Base-by-base conservation (phyloP, 2,329 filamentous ascomycete genomes). In the Knoxdaviesia capensis region DNA sequence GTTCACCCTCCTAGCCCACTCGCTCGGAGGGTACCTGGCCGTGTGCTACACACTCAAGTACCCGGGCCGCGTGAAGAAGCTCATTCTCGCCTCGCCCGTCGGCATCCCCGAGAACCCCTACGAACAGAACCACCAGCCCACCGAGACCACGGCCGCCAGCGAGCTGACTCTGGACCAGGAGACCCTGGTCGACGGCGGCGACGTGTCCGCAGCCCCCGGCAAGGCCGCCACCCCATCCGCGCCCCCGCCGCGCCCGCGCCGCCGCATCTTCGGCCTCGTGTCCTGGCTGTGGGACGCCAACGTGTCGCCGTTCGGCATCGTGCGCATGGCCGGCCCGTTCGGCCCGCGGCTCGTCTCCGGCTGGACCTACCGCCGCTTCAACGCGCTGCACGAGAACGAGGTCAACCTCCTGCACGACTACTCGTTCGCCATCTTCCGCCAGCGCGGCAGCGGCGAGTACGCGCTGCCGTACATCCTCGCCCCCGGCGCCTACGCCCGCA, bases 201-300 rank as follows among this genome's bases (percentile, higher is more conserved):
- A 52, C 41, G 38, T 45, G 28, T 49, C 30, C 32, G 47, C 51
- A 28, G 49, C 55, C 20, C 50, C 47, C 34, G 50, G 55, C 36
- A 45, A 35, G 55, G 60, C 41, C 52, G 50, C 43, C 56, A 54
- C 36, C 47, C 53, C 34, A 56, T 53, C 33, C 55, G 56, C n/a
- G 50, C 52, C n/a, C 51, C 54, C 44, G 44, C 53, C 43, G 54
- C 61, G 10, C 61, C 59, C 35, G 58, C 63, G 49, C 60, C 72
- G 9, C 79, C 77, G 2, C 59, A 39, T 90, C 3, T 85, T 87
- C 0, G 77, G 79, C 57, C 94, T 88, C 87, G 65, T 96, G 20
- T 77, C 78, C 43, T 94, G 87, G 62, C 73, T 98, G 5, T 98
- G 90, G 90, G 90, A 98, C 50, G 82, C 86, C 50, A 98, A 98